Conservation (phyloP, 768 basidiomycete genomes). For the Candolleomyces efflorescens region DNA sequence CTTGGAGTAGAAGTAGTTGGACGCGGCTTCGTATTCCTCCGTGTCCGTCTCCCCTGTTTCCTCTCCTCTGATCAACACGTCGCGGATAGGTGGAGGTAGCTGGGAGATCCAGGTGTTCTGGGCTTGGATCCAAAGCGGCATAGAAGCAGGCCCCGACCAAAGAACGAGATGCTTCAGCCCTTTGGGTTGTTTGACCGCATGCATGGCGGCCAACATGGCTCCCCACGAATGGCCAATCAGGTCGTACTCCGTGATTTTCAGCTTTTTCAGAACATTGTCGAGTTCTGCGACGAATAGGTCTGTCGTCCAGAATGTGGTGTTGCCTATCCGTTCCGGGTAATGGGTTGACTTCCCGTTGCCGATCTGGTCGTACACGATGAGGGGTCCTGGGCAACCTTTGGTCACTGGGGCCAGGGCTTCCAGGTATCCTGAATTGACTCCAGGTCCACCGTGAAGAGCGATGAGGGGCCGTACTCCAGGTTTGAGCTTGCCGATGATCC, state of each 20-base stretch:
- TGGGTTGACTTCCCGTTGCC: slow-evolving; percentile 54
- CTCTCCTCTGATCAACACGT: slow-evolving; percentile 40
- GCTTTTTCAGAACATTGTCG: slow-evolving; percentile 38
- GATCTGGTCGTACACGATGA: slow-evolving; percentile 55
- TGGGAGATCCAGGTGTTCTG: slow-evolving; percentile 11
- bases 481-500: slow-evolving; percentile 40
- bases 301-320: slow-evolving; percentile 46
- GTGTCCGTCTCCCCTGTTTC: slow-evolving; percentile 31
- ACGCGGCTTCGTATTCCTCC: slow-evolving; percentile 42
- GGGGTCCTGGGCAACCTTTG: slow-evolving; percentile 32
- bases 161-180: slow-evolving; percentile 46
- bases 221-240: slow-evolving; percentile 51
- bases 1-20: slow-evolving; percentile 36
- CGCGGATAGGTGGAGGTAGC: slow-evolving; percentile 38
- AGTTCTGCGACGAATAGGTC: slow-evolving; percentile 51
- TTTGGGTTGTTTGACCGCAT: slow-evolving; percentile 34
- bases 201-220: slow-evolving; percentile 44
- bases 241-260: slow-evolving; percentile 42
- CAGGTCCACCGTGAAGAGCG: slow-evolving; percentile 53
- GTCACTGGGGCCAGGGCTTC: slow-evolving; percentile 35
- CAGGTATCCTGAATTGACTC: slow-evolving; percentile 38
- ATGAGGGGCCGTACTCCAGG: slow-evolving; percentile 39
- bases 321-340: slow-evolving; percentile 38
- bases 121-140: slow-evolving; percentile 33
- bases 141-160: slow-evolving; percentile 42